Conservation (phyloP, 2,329 filamentous ascomycete genomes). For the Capronia coronata region DNA sequence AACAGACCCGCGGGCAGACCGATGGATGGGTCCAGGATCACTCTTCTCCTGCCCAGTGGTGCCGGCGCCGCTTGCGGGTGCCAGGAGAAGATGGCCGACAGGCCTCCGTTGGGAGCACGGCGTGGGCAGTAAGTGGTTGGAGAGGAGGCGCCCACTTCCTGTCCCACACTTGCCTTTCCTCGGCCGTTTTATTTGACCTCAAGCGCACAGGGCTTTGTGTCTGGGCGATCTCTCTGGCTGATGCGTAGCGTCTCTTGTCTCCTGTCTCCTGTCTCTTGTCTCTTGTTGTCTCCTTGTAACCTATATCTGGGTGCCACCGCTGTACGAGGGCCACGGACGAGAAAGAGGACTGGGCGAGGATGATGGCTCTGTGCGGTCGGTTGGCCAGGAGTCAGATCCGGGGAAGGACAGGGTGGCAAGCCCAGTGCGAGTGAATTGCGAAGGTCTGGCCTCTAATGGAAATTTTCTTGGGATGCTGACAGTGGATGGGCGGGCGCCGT, state of each 20-base stretch:
- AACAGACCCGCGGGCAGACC: background rate
- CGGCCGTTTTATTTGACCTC: background rate
- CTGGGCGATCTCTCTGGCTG: background rate
- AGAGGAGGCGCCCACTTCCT: background rate
- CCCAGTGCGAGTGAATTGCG: background rate
- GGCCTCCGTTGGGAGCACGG: background rate
- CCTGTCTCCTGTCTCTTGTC: background rate
- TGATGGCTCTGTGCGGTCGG: background rate
- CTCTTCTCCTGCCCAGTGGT: background rate
- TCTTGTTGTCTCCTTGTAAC: background rate
- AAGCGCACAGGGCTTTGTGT: background rate
- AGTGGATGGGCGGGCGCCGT: background rate
- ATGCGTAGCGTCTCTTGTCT: background rate
- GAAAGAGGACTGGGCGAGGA: background rate
- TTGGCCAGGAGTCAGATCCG: background rate
- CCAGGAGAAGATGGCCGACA: conserved; percentile 1
- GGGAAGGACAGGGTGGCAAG: background rate
- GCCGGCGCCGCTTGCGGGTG: background rate
- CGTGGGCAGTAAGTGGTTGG: background rate
- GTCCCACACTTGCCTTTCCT: background rate
- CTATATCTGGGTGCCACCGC: background rate
- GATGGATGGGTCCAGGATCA: conserved; percentile 2
- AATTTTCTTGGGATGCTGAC: background rate
- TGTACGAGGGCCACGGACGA: background rate
- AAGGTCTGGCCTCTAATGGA: background rate